Evolutionary conservation across 768 basidiomycete genomes (phyloP).

Genomic region (Amanita exitialis): DNA sequence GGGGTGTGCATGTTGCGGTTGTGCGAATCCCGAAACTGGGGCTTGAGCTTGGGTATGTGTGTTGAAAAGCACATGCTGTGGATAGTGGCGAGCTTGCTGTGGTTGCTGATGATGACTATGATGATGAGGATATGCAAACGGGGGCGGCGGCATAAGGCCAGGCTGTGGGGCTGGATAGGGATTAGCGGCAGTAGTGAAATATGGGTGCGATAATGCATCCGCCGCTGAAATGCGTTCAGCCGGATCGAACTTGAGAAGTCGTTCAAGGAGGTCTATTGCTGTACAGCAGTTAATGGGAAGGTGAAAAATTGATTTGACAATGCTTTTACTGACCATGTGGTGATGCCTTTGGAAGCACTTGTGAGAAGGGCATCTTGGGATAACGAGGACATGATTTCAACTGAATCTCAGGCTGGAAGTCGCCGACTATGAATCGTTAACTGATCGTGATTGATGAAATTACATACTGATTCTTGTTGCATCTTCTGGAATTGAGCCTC

Average conservation of each 20-base stretch:
- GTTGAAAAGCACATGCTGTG: constrained; percentile 13
- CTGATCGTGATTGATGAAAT: constrained; percentile 6
- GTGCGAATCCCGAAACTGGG: constrained; percentile 2
- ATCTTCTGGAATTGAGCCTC: constrained; percentile 85
- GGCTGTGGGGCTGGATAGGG: constrained; percentile 34
- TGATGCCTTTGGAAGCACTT: constrained; percentile 79
- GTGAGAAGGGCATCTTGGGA: constrained; percentile 71
- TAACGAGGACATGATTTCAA: constrained; percentile 83
- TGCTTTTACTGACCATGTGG: constrained; percentile 49
- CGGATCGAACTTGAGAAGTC: constrained; percentile 93
- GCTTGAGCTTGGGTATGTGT: constrained; percentile 5
- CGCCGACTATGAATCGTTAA: constrained; percentile 5
- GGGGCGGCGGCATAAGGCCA: constrained; percentile 57
- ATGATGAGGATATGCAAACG: constrained; percentile 61
- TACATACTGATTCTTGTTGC: constrained; percentile 73
- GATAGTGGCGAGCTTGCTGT: constrained; percentile 14
- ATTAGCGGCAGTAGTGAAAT: constrained; percentile 59
- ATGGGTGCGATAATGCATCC: constrained; percentile 87
- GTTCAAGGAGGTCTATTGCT: constrained; percentile 92
- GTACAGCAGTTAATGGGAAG: constrained; percentile 12
- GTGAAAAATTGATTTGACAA: no score
- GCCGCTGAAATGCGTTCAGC: constrained; percentile 84
- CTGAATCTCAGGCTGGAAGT: constrained; percentile 66
- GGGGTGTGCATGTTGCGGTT: constrained; percentile 13
- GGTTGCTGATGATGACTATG: constrained; percentile 34